Base-by-base conservation (phyloP, 768 basidiomycete genomes). In the Podaxis sp. region DNA sequence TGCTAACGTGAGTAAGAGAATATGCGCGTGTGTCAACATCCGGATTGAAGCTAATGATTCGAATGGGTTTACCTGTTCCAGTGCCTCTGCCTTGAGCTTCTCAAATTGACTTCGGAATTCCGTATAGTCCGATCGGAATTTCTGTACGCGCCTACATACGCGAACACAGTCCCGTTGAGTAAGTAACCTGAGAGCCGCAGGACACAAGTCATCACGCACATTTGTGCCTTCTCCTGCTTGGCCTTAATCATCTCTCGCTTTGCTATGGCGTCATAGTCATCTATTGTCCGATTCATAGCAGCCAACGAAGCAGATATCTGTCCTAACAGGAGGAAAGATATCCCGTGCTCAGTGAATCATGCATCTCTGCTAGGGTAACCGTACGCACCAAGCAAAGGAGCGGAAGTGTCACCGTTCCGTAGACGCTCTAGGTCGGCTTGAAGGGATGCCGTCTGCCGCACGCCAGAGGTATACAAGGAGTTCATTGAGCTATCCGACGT, bases 291-390 rank as follows among this genome's bases (percentile, higher is more conserved):
- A 55, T 92, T 89, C 84, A 99, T 89, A 2, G 95, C 95, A 28
- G 94, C 87, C n/a, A 99, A 80, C 8, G 94, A 95, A n/a, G 96
- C 95, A 36, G 93, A 93, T 76, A 99, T 95, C 84, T 99, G 96
- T 75, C 96, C 96, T 96, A 80, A 74, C 76, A 69, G 65, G 65
- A 64, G 72, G 68, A 67, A 66, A 73, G 33, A 64, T 62, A 52
- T n/a, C 40, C 57, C 65, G 64, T 54, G 52, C 44, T 57, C 63
- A 64, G 69, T 62, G 62, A 60, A 64, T 66, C 56, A 66, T 62
- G 30, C n/a, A 56, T 63, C 58, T 49, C 50, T 48, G 26, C 2
- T 30, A 38, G 6, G 36, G 26, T 28, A 52, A 62, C 30, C 26
- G 38, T 56, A 78, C 84, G 77, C 75, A 96, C 95, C 95, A 80